Percentiles rank a stretch among this genome's conserved stretches.
These are phyloP conservation scores for Penicillium polonicum DNA, from an alignment of 2,329 filamentous ascomycete species.

Conservation along the genomic window DNA sequence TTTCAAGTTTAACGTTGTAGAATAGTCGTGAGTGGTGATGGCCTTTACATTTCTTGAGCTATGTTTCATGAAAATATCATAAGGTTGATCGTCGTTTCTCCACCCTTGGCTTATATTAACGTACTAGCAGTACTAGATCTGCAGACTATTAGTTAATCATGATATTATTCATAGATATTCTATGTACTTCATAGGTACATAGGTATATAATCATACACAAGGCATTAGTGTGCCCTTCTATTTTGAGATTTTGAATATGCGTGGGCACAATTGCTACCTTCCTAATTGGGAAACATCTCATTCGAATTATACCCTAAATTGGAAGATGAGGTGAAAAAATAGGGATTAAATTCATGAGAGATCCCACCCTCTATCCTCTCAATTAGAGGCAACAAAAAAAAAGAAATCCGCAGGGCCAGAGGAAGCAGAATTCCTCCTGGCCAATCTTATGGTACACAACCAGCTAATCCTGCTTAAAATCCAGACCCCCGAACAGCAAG, in stretches of 20 bases:
- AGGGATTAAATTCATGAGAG: slow-evolving; percentile 3
- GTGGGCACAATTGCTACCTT: background rate
- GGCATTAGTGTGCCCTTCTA: background rate
- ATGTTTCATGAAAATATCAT: background rate
- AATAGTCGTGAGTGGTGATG: background rate
- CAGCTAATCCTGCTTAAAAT: slow-evolving; percentile 9
- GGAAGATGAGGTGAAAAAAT: background rate
- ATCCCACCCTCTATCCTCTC: slow-evolving; percentile 4
- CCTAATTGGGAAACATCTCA: slow-evolving; percentile 3
- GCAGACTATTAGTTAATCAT: background rate
- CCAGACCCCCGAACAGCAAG: slow-evolving; percentile 4
- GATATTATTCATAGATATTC: background rate
- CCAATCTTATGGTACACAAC: slow-evolving; percentile 9
- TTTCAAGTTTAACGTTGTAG: background rate
- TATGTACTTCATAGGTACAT: background rate
- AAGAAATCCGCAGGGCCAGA: background rate
- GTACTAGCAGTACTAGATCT: background rate
- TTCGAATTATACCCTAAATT: background rate
- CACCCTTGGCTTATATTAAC: background rate
- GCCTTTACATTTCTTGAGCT: background rate
- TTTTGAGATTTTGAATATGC: too few relatives aligned
- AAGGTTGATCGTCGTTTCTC: slow-evolving; percentile 14
- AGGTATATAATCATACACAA: background rate
- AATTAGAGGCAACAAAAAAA: background rate
- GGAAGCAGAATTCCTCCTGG: background rate